These are phyloP conservation scores for Meredithiella fracta DNA, from an alignment of 2,329 filamentous ascomycete genomes.

Conservation along the genomic window DNA sequence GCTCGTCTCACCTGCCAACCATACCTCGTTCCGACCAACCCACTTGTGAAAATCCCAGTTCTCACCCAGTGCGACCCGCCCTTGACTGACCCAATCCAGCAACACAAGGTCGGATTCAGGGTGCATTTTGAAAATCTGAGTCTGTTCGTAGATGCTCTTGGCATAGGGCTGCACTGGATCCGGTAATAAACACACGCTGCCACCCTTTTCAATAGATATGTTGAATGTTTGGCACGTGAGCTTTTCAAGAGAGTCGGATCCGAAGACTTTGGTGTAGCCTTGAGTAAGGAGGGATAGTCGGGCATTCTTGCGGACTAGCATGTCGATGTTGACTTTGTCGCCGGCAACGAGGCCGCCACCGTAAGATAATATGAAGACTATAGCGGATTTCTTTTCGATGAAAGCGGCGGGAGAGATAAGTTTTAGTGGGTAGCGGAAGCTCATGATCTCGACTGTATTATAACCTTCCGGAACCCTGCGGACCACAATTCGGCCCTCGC, in stretches of 20 bases:
- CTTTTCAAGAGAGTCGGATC: slow-evolving; percentile 42
- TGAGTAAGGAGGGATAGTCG: slow-evolving; percentile 52
- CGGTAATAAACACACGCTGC: slow-evolving; percentile 53
- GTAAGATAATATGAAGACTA: slow-evolving; percentile 85
- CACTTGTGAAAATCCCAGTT: slow-evolving; percentile 72
- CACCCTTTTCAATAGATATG: slow-evolving; percentile 33
- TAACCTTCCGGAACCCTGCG: slow-evolving; percentile 53
- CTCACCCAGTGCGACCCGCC: slow-evolving; percentile 69
- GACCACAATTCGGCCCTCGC: slow-evolving; percentile 62
- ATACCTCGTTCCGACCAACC: slow-evolving; percentile 79
- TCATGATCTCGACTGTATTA: slow-evolving; percentile 56
- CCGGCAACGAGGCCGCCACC: slow-evolving; percentile 84
- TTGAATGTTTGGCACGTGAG: slow-evolving; percentile 41
- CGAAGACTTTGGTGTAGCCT: slow-evolving; percentile 93
- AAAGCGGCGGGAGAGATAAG: slow-evolving; percentile 65
- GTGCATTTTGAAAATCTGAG: slow-evolving; percentile 55
- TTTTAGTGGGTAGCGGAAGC: slow-evolving; percentile 90
- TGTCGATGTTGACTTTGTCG: slow-evolving; percentile 58
- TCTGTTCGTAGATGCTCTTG: slow-evolving; percentile 68
- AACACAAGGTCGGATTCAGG: slow-evolving; percentile 52
- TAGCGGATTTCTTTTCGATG: slow-evolving; percentile 46
- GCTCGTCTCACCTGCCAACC: slow-evolving; percentile 27
- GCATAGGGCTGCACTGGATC: slow-evolving; percentile 89
- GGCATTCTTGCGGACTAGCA: slow-evolving; percentile 47
- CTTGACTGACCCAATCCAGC: slow-evolving; percentile 88